Evolutionary conservation across 768 basidiomycete species (phyloP).

Genomic region (Boletus tomentosulus): DNA sequence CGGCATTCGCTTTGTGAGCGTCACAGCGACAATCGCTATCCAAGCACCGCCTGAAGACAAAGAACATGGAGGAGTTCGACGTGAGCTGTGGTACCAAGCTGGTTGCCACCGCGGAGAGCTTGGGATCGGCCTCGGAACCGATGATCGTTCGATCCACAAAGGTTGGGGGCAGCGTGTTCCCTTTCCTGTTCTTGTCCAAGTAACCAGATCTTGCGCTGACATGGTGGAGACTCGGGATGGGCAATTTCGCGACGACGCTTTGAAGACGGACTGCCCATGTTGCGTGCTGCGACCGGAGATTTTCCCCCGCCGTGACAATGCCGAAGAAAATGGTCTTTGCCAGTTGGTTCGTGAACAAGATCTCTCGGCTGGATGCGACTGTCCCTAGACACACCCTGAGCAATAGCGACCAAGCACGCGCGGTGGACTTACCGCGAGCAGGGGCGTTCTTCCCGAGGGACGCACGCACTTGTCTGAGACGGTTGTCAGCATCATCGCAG

Average conservation of each 20-base stretch:
- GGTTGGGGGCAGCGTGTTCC: not conserved
- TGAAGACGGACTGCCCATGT: conserved; percentile 14
- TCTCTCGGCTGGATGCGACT: conserved; percentile 3
- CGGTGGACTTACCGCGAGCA: conserved; percentile 1
- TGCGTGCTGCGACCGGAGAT: conserved; percentile 12
- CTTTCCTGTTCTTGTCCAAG: not conserved
- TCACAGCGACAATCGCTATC: conserved; percentile 13
- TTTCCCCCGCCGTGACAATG: conserved; percentile 9
- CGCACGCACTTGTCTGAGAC: conserved; percentile 5
- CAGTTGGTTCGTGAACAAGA: conserved; percentile 2
- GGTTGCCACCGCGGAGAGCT: not conserved
- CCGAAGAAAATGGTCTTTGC: conserved; percentile 8
- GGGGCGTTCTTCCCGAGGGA: conserved; percentile 1
- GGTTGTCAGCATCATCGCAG: conserved; percentile 1
- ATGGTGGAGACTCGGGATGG: not conserved
- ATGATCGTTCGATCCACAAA: not conserved
- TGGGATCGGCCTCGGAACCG: not conserved
- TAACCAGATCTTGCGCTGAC: not conserved
- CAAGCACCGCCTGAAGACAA: conserved; percentile 11
- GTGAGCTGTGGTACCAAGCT: not conserved
- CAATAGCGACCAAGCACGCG: not conserved
- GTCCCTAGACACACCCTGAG: not conserved
- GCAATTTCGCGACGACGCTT: not conserved
- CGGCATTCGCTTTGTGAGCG: not conserved
- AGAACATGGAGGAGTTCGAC: conserved; percentile 1